These are phyloP conservation scores for Zangia roseola DNA, from an alignment of 768 basidiomycete genomes.

Conservation along the genomic window DNA sequence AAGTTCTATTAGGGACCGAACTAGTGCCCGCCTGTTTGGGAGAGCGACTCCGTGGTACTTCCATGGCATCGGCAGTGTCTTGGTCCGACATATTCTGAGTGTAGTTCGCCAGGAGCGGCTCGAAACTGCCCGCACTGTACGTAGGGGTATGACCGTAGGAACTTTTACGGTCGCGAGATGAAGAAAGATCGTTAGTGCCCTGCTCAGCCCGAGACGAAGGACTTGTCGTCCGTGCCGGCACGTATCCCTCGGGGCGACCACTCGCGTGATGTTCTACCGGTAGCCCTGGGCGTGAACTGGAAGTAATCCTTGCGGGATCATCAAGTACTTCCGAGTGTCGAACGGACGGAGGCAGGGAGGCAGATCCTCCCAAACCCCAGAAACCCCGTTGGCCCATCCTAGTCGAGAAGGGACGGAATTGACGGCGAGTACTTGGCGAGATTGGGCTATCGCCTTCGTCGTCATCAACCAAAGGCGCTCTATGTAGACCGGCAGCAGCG, in stretches of 20 bases:
- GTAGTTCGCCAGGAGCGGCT: constrained; percentile 55
- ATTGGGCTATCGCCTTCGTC: constrained; percentile 41
- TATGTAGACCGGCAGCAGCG: constrained; percentile 68
- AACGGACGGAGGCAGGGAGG: constrained; percentile 27
- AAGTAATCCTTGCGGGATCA: constrained; percentile 24
- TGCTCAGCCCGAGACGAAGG: constrained; percentile 38
- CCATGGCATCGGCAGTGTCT: constrained; percentile 11
- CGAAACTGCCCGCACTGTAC: constrained; percentile 56
- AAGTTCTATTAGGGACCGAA: constrained; percentile 5
- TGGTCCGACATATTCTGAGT: constrained; percentile 28
- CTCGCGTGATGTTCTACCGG: constrained; percentile 10
- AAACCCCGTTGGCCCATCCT: constrained; percentile 42
- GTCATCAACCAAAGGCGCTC: constrained; percentile 67
- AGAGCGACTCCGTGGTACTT: constrained; percentile 33
- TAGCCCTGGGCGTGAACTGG: constrained; percentile 57
- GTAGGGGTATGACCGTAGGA: constrained; percentile 44
- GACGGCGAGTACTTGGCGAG: constrained; percentile 20
- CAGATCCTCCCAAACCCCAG: constrained; percentile 15
- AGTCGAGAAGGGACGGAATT: constrained; percentile 20
- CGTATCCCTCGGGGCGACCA: constrained; percentile 38
- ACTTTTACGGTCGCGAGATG: constrained; percentile 30
- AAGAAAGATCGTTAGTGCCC: constrained; percentile 21
- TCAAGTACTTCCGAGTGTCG: constrained; percentile 33
- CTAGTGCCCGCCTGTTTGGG: constrained; percentile 1
- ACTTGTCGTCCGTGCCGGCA: constrained; percentile 46